Evolutionary conservation across 352 stramenopile genomes (phyloP).

Genomic region (Globisporangium megalacanthum): DNA sequence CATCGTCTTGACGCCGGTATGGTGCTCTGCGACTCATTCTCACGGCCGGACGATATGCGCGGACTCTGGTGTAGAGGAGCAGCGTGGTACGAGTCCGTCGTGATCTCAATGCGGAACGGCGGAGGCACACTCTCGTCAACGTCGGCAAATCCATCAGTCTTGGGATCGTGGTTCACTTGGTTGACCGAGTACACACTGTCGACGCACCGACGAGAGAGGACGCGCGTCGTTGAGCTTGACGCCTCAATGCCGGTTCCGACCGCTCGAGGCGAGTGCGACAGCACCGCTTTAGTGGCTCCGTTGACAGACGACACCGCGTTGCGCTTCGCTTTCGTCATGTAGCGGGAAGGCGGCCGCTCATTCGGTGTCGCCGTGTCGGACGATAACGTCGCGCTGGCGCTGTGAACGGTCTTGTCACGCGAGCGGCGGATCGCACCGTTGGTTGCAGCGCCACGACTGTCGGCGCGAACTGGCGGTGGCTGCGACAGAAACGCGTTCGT

Average conservation of each 20-base stretch:
- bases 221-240: neutral
- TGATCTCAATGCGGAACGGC: conserved; percentile 79
- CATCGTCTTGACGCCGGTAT: conserved; percentile 17
- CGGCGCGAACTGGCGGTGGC: neutral
- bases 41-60: neutral
- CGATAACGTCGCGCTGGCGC: conserved; percentile 3
- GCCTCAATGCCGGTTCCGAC: neutral
- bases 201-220: conserved; percentile 34
- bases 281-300: neutral
- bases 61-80: neutral
- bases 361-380: conserved; percentile 5
- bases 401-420: conserved; percentile 13
- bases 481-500: conserved; percentile 22
- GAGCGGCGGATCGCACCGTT: neutral
- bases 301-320: neutral
- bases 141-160: conserved; percentile 71
- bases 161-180: conserved; percentile 64
- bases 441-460: conserved; percentile 5
- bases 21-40: neutral
- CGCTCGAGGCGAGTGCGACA: neutral
- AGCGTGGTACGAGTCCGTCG: conserved; percentile 30
- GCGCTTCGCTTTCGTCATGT: conserved; percentile 63
- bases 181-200: conserved; percentile 40
- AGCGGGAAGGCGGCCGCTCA: conserved; percentile 62
- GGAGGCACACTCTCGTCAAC: conserved; percentile 75